Base-by-base conservation (phyloP, 306 rosid species). In the Malus sieversii region DNA sequence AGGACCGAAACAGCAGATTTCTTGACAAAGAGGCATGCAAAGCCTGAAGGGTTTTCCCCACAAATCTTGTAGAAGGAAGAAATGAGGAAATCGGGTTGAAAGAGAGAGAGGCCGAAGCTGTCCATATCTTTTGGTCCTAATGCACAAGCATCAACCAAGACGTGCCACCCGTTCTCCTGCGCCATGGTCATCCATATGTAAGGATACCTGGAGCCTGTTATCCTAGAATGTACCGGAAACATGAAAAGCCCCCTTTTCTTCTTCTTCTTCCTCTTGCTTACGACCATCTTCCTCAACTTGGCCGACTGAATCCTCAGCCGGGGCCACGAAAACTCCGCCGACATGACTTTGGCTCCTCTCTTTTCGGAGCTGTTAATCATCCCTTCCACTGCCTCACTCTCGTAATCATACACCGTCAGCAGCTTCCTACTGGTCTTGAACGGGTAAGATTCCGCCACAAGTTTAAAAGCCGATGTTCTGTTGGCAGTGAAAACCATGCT, bases 311-410 rank as follows among this genome's bases (percentile, higher is more conserved):
- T 85, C 80, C 98, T 90, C 62, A 95, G 70, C 80, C 96, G 82
- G 20, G 98, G 97, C 98, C 98, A 95, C 8, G 97, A 88, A 82
- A 95, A 95, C 79, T 95, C 96, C 0, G 97, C 96, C 3, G 97
- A 84, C 87, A 86, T 75, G 69, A 71, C 75, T 30, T 68, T 78
- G 19, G 96, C 97, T 45, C 98, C 97, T 84, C 92, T 81, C 81
- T 86, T 92, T 78, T 85, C 89, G 0, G 98, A 90, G 74, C 59
- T 81, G 20, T 57, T 79, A 20, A 87, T 67, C 92, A 95, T 89
- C 8, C 84, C 78, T 76, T 85, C 98, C 68, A 86, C 96, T 2
- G 98, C 96, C 65, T 95, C 97, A n/a, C 96, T 89, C 52, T 92
- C 89, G 4, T 95, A 86, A 75, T 95, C 98, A 75, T 95, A 92